These are phyloP conservation scores for Thozetella sp. DNA, from an alignment of 495 filamentous ascomycete genomes.

Conservation along the genomic window DNA sequence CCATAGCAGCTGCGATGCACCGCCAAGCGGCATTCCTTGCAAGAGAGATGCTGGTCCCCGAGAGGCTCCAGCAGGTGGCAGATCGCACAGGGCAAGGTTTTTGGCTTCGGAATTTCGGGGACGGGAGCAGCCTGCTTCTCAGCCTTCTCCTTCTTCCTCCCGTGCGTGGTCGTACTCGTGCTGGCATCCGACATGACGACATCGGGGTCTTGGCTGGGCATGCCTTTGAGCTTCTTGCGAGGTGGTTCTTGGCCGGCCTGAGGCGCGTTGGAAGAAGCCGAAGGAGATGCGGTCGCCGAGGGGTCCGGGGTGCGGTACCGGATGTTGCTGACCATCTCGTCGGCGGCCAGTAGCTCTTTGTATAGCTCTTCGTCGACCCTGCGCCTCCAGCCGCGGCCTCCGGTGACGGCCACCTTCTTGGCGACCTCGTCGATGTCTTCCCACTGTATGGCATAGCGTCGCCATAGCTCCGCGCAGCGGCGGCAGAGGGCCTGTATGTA, in stretches of 20 bases:
- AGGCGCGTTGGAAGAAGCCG: slow-evolving; percentile 12
- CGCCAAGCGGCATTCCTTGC: slow-evolving; percentile 82
- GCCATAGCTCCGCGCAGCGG: slow-evolving; percentile 89
- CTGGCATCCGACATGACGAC: slow-evolving; percentile 36
- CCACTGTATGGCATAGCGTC: slow-evolving; percentile 93
- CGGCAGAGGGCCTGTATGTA: slow-evolving; percentile 84
- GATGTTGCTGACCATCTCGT: slow-evolving; percentile 48
- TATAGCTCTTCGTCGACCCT: slow-evolving; percentile 90
- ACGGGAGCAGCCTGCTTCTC: slow-evolving; percentile 53
- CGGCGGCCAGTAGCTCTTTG: slow-evolving; percentile 65
- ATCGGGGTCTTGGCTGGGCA: slow-evolving; percentile 46
- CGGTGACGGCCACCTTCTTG: slow-evolving; percentile 82
- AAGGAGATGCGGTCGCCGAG: slow-evolving; percentile 45
- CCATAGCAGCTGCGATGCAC: slow-evolving; percentile 97
- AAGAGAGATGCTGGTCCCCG: slow-evolving; percentile 74
- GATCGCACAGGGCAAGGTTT: slow-evolving; percentile 80
- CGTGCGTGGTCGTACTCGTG: slow-evolving; percentile 33
- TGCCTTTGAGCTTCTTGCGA: slow-evolving; percentile 58
- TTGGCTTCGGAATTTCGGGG: slow-evolving; percentile 75
- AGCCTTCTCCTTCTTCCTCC: slow-evolving; percentile 71
- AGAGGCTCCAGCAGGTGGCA: slow-evolving; percentile 73
- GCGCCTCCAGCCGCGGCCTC: slow-evolving; percentile 84
- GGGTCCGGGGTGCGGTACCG: slow-evolving; percentile 39
- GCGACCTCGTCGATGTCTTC: slow-evolving; percentile 92
- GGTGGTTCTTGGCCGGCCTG: slow-evolving; percentile 36